Conservation (phyloP, 495 filamentous ascomycete genomes). For the Penicillium arizonense region DNA sequence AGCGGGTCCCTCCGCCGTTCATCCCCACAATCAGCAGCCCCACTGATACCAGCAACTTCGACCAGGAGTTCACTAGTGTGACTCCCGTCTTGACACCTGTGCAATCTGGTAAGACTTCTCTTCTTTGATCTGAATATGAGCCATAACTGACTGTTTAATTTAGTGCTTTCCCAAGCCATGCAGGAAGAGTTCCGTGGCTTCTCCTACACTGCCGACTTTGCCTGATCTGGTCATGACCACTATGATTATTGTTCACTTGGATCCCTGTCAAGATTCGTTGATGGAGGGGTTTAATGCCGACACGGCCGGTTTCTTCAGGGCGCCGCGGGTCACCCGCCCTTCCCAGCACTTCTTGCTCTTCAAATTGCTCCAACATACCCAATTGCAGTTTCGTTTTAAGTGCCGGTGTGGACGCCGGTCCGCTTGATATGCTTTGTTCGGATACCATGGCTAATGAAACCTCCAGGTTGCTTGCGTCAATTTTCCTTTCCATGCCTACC, state of each 20-base stretch:
- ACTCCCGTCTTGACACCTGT: slow-evolving; percentile 97
- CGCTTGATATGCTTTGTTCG: slow-evolving; percentile 18
- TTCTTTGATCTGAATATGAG: slow-evolving; percentile 1
- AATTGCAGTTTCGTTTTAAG: slow-evolving; percentile 24
- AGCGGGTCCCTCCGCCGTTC: slow-evolving; percentile 86
- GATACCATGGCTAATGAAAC: slow-evolving; percentile 25
- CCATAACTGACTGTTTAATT: slow-evolving; percentile 14
- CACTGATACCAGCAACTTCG: slow-evolving; percentile 99
- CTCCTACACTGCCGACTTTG: slow-evolving; percentile 85
- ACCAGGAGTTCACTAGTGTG: slow-evolving; percentile 97
- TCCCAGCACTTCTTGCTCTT: slow-evolving; percentile 13
- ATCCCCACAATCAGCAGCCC: slow-evolving; percentile 82
- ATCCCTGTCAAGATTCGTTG: slow-evolving; percentile 6
- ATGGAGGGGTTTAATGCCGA: slow-evolving; percentile 7
- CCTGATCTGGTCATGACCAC: slow-evolving; percentile 28
- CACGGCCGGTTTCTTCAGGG: slow-evolving; percentile 13
- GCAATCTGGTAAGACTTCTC: slow-evolving; percentile 80
- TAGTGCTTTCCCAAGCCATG: slow-evolving; percentile 97
- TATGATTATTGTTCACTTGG: slow-evolving; percentile 13
- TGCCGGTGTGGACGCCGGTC: slow-evolving; percentile 21
- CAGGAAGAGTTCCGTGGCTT: slow-evolving; percentile 99
- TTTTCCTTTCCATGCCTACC: slow-evolving; percentile 14
- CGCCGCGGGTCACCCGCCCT: slow-evolving; percentile 11
- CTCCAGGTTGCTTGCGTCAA: slow-evolving; percentile 12
- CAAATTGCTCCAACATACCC: slow-evolving; percentile 30